Evolutionary conservation across 2,329 filamentous ascomycete genomes (phyloP), one percentile per base, ranked within the genome.

Genomic region (Graphilbum sp.): DNA sequence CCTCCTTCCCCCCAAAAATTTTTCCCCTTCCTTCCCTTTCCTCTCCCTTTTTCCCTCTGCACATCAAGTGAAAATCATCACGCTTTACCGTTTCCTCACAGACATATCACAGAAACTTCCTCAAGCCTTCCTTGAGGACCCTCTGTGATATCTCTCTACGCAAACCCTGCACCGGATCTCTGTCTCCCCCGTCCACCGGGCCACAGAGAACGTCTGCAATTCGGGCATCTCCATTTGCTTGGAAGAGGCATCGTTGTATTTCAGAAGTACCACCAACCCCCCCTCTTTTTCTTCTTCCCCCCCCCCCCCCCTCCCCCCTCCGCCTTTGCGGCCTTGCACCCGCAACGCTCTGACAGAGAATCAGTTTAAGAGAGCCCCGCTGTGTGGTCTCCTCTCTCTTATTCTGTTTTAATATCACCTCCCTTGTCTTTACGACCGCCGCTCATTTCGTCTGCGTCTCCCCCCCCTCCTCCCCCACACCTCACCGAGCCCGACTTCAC

Each of bases 81-180:
- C 38, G 37, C 32, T 35, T 25, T 38, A 20, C 24, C 37, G 25
- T 30, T 33, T 29, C 35, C 34, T 34, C 32, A 34, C 27, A 18
- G 32, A 45, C 34, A 35, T 33, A 43, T 42, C 43, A 45, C 42
- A 45, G 43, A 43, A 39, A 34, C 23, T 35, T 38, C 9, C 34
- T 36, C 35, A 27, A 21, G 34, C 13, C n/a, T 16, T 15, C 29
- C 31, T 32, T 13, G 13, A 27, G 35, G 21, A 34, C 21, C 16
- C 24, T 44, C 43, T 45, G 43, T 45, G 43, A 35, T 44, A 41
- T 25, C 41, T 39, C 35, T 32, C 23, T 34, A 19, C 25, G 7
- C 30, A 4, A 21, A 34, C 21, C n/a, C 12, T 20, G 18, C 21
- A 33, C 25, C 23, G 34, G 15, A 18, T 35, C 23, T 38, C 23